A percentile compares a stretch with the other conserved stretches of the same genome.
phyloP scores from a whole-genome alignment of 2,329 filamentous ascomycete genomes.

The Fusarium humuli region DNA sequence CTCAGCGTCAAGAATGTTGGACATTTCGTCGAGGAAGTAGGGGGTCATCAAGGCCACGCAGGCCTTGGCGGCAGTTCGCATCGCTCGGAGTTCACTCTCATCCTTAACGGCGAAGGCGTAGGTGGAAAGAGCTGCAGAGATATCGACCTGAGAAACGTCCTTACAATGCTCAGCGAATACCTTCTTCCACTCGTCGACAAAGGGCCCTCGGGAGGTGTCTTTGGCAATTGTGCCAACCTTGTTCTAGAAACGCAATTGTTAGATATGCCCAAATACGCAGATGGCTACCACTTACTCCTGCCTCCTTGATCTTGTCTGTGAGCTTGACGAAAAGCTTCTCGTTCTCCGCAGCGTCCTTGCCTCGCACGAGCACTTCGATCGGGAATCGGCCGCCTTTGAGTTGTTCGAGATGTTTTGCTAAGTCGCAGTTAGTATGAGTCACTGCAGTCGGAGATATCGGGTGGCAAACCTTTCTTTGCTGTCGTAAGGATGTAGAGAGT shows the following conservation, averaged over 20 bases:
- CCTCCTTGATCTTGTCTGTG: constrained; percentile 84
- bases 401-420: constrained; percentile 92
- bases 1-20: constrained; percentile 91
- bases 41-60: constrained; percentile 95
- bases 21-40: constrained; percentile 99
- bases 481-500: constrained; percentile 93
- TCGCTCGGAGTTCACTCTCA: constrained; percentile 90
- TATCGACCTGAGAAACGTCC: constrained; percentile 89
- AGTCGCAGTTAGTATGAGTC: constrained; percentile 49
- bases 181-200: constrained; percentile 97
- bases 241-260: constrained; percentile 65
- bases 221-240: constrained; percentile 91
- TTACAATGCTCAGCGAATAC: constrained; percentile 81
- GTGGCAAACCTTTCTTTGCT: constrained; percentile 88
- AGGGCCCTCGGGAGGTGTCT: constrained; percentile 86
- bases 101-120: constrained; percentile 93
- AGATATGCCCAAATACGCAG: constrained; percentile 13
- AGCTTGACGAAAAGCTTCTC: constrained; percentile 89
- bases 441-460: neutral
- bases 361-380: constrained; percentile 89
- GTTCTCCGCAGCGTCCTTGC: constrained; percentile 92
- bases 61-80: constrained; percentile 93
- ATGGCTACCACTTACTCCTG: constrained; percentile 73
- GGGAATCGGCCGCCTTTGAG: constrained; percentile 93
- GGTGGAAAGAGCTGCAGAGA: constrained; percentile 82